A percentile compares a stretch with the other conserved stretches of the same genome.
These are phyloP conservation scores for Fusarium tjaetaba DNA, from an alignment of 2,329 filamentous ascomycete species.

Conservation along the genomic window DNA sequence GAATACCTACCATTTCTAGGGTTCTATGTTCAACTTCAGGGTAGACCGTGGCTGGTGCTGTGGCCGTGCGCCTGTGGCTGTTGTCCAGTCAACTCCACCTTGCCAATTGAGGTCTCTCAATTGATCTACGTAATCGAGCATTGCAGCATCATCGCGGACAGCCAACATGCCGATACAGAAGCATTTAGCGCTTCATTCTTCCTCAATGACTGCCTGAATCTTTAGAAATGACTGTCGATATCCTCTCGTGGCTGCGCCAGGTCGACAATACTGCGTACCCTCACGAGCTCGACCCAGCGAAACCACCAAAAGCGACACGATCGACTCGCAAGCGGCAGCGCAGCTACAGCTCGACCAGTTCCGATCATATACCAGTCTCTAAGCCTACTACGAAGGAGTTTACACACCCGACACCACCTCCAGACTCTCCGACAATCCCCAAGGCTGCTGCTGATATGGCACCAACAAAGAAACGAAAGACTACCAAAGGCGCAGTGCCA, in stretches of 20 bases:
- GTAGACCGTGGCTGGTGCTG: not conserved
- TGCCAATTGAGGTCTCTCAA: not conserved
- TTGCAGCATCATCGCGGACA: not conserved
- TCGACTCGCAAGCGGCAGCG: not conserved
- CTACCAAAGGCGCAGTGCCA: not conserved
- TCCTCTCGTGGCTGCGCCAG: not conserved
- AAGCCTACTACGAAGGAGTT: accelerated
- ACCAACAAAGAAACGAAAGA: not conserved
- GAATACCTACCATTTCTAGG: not conserved
- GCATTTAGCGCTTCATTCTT: accelerated
- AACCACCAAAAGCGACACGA: not conserved
- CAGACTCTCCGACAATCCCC: not conserved
- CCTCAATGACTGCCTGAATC: accelerated
- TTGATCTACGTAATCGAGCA: not conserved
- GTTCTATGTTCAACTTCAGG: not conserved
- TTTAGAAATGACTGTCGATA: not conserved
- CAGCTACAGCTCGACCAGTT: not conserved
- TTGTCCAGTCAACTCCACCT: not conserved
- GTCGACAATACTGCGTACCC: not conserved
- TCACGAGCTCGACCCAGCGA: not conserved
- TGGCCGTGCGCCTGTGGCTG: not conserved
- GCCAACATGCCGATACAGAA: not conserved
- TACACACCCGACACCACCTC: not conserved
- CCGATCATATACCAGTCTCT: no score
- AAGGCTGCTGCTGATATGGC: not conserved